A percentile compares a stretch with the other conserved stretches of the same genome.
These are phyloP conservation scores for Diaporthe sp. DNA, from an alignment of 2,329 filamentous ascomycete species.

Conservation along the genomic window DNA sequence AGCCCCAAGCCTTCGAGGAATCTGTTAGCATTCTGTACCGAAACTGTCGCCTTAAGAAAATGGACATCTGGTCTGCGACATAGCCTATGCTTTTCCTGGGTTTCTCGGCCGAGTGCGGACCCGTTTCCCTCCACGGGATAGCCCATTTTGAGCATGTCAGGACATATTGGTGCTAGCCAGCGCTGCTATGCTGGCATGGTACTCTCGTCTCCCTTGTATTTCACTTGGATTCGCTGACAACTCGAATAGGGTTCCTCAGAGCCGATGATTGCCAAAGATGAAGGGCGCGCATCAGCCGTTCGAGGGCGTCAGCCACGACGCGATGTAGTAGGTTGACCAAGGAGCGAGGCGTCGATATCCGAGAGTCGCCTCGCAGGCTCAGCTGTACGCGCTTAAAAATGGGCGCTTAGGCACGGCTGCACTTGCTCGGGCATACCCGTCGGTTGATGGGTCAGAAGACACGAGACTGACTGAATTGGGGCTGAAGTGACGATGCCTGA, in stretches of 20 bases:
- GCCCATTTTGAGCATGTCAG: too few relatives aligned
- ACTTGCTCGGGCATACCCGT: background rate
- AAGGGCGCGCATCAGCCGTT: background rate
- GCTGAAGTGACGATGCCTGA: constrained; percentile 11
- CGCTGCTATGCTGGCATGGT: too few relatives aligned
- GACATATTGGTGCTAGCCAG: too few relatives aligned
- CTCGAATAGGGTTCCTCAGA: background rate
- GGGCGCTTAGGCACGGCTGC: constrained; percentile 25
- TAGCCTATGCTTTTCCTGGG: too few relatives aligned
- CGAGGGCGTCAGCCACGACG: background rate
- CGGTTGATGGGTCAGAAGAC: constrained; percentile 5
- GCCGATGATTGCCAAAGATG: background rate
- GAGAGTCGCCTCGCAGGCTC: background rate
- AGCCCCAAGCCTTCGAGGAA: background rate
- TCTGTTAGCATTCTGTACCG: background rate
- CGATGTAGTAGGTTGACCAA: background rate
- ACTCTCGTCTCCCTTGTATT: background rate
- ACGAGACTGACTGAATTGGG: background rate
- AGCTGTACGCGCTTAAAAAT: background rate
- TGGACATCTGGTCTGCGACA: background rate
- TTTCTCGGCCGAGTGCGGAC: too few relatives aligned
- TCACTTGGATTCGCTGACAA: background rate
- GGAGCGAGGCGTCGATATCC: constrained; percentile 1
- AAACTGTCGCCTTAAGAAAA: background rate
- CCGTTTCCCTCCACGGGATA: too few relatives aligned